A percentile compares a stretch with the other conserved stretches of the same genome.
Evolutionary conservation across 768 basidiomycete genomes (phyloP).

Genomic region (Exidia glandulosa): DNA sequence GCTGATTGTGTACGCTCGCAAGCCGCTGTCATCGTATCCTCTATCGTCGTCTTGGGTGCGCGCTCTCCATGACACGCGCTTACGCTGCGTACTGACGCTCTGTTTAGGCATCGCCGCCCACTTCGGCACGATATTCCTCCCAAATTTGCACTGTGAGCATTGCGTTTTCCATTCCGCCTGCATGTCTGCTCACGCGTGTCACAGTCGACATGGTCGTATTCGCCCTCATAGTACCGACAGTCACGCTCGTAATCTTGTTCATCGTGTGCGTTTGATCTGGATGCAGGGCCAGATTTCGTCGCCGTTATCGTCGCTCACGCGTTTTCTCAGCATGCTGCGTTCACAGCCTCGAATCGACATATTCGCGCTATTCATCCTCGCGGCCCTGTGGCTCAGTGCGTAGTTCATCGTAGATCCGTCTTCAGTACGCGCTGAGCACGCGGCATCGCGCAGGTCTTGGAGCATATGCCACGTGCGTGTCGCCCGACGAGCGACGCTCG

Average conservation of each 20-base stretch:
- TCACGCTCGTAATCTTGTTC: slow-evolving; percentile 54
- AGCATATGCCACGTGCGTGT: slow-evolving; percentile 57
- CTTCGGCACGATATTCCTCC: slow-evolving; percentile 57
- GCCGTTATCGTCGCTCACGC: neutral
- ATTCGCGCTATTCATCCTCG: slow-evolving; percentile 39
- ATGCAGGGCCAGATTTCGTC: neutral
- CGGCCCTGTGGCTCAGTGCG: slow-evolving; percentile 61
- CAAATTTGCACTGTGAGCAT: slow-evolving; percentile 47
- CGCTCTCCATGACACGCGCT: neutral
- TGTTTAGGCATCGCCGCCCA: slow-evolving; percentile 36
- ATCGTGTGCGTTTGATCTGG: slow-evolving; percentile 46
- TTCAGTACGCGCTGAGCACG: no score
- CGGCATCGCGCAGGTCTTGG: slow-evolving; percentile 43
- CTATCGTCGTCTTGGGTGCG: slow-evolving; percentile 44
- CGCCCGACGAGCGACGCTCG: neutral
- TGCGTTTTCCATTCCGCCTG: neutral
- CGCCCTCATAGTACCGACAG: slow-evolving; percentile 49
- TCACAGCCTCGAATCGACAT: slow-evolving; percentile 58
- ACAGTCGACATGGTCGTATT: slow-evolving; percentile 39
- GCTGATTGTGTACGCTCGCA: neutral
- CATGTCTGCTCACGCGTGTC: neutral
- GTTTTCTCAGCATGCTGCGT: slow-evolving; percentile 46
- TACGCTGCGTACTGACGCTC: neutral
- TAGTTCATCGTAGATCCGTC: slow-evolving; percentile 9
- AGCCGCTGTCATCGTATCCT: slow-evolving; percentile 24